phyloP scores from a whole-genome alignment of 176 grass and related monocot genomes.

The Cymbopogon citratus region DNA sequence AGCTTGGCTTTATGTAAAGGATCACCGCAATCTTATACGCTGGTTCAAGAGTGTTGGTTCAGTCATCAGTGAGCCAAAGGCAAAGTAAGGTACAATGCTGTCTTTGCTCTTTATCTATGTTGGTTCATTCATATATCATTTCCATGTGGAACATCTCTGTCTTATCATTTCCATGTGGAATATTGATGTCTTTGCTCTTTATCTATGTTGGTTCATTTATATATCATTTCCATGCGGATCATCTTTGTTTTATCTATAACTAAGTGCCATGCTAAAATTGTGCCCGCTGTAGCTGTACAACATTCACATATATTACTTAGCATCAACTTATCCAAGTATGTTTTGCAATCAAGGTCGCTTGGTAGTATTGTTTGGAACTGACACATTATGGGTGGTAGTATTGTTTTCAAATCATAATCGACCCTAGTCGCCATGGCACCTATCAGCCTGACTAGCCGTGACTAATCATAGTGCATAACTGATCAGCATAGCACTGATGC shows the following conservation, averaged over 20 bases:
- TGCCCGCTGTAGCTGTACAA: background rate
- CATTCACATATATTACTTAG: background rate
- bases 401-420: background rate
- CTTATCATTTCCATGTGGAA: no score
- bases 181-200: background rate
- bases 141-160: background rate
- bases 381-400: no score
- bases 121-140: background rate
- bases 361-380: background rate
- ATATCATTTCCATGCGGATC: background rate
- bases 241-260: background rate
- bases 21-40: constrained; percentile 81
- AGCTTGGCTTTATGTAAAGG: constrained; percentile 98
- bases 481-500: background rate
- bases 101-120: background rate
- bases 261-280: background rate
- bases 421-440: background rate
- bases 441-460: background rate
- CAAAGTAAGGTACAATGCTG: constrained; percentile 31
- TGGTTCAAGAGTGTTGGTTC: constrained; percentile 82
- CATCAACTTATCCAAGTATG: background rate
- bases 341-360: background rate
- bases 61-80: constrained; percentile 56
- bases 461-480: background rate
- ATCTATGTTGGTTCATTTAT: background rate